These are phyloP conservation scores for Protomyces lactucae-debilis DNA, from an alignment of 1,139 yeast genomes.

Conservation along the genomic window DNA sequence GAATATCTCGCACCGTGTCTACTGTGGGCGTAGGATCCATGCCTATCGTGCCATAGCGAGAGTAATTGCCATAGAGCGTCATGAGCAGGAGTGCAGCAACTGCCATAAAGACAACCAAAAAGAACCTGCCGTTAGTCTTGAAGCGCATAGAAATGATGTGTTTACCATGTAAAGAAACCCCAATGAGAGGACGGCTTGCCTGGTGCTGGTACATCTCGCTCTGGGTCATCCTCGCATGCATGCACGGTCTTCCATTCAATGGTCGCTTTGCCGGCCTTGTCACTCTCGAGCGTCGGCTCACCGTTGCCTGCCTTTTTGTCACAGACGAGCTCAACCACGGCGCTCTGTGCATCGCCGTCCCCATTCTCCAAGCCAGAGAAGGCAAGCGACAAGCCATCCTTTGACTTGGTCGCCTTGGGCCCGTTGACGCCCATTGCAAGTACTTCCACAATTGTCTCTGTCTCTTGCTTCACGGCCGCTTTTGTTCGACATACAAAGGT, in stretches of 20 bases:
- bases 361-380: background rate
- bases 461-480: constrained; percentile 1
- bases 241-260: constrained; percentile 10
- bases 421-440: constrained; percentile 3
- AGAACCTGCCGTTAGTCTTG: background rate
- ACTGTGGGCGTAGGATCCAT: constrained; percentile 19
- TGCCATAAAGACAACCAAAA: constrained; percentile 17
- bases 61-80: constrained; percentile 18
- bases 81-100: constrained; percentile 13
- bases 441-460: constrained; percentile 9
- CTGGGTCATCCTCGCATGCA: constrained; percentile 13
- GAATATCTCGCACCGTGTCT: constrained; percentile 19
- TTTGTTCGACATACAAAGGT: constrained; percentile 44
- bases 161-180: constrained; percentile 22
- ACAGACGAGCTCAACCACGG: constrained; percentile 9
- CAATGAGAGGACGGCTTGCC: constrained; percentile 8
- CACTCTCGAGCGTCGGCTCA: background rate
- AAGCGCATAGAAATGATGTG: background rate
- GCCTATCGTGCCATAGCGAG: constrained; percentile 18
- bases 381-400: background rate
- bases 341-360: background rate
- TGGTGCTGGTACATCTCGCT: constrained; percentile 1
- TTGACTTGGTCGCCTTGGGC: background rate
- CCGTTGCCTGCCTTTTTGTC: constrained; percentile 7
- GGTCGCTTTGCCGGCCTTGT: background rate